These are phyloP conservation scores for Venturia effusa DNA, from an alignment of 2,329 filamentous ascomycete genomes.

Conservation along the genomic window DNA sequence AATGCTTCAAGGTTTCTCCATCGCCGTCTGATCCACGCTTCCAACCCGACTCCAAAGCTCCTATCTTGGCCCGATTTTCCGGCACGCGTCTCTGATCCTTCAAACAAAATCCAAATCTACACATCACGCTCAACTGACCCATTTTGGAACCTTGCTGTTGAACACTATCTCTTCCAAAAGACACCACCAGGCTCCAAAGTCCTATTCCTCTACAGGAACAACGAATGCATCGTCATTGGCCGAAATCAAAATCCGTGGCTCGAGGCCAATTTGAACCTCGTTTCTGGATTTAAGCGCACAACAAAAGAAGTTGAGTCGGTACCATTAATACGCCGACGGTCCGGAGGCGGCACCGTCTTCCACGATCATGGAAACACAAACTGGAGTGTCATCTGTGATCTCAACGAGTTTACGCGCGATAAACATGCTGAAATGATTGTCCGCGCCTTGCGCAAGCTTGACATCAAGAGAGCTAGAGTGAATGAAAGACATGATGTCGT, in stretches of 20 bases:
- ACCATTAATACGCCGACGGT: constrained; percentile 59
- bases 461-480: constrained; percentile 53
- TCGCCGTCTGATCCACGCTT: neutral
- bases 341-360: constrained; percentile 86
- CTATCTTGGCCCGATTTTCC: neutral
- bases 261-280: constrained; percentile 64
- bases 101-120: constrained; percentile 54
- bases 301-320: neutral
- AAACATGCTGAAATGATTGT: constrained; percentile 90
- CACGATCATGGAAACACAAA: constrained; percentile 92
- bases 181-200: constrained; percentile 62
- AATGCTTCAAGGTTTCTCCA: neutral
- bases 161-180: constrained; percentile 76
- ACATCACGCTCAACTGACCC: constrained; percentile 60
- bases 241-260: constrained; percentile 98
- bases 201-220: constrained; percentile 80
- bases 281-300: constrained; percentile 26
- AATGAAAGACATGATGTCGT: constrained; percentile 94
- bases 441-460: constrained; percentile 57
- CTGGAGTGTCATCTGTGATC: constrained; percentile 82
- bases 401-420: constrained; percentile 66
- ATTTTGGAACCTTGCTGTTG: constrained; percentile 84
- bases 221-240: constrained; percentile 80
- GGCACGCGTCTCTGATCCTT: constrained; percentile 9
- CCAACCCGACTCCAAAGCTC: neutral